A percentile compares a stretch with the other conserved stretches of the same genome.
These are phyloP conservation scores for Haematococcus lacustris DNA, from an alignment of 139 green algal genomes.

Conservation along the genomic window DNA sequence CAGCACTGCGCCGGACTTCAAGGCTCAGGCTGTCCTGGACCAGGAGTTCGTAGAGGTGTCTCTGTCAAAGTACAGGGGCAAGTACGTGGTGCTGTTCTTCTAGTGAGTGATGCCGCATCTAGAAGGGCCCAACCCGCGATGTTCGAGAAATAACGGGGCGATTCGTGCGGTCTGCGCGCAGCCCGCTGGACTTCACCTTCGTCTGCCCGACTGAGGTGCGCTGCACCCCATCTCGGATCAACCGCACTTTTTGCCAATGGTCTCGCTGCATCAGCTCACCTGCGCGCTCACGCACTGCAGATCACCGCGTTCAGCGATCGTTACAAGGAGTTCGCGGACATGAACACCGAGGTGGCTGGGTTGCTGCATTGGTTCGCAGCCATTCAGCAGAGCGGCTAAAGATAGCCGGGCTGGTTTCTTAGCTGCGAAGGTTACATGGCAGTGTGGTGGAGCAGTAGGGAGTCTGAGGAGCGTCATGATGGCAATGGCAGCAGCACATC, in stretches of 20 bases:
- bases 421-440: too few species aligned
- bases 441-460: too few species aligned
- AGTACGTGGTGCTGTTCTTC: conserved; percentile 99
- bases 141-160: neutral
- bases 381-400: too few species aligned
- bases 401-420: too few species aligned
- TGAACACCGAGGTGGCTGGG: conserved; percentile 88
- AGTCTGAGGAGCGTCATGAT: too few species aligned
- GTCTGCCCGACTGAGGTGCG: conserved; percentile 17
- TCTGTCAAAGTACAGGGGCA: conserved; percentile 87
- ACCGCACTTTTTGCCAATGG: neutral
- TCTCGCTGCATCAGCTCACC: too few species aligned
- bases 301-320: conserved; percentile 97
- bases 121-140: too few species aligned
- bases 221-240: neutral
- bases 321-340: conserved; percentile 78
- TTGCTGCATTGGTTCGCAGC: too few species aligned
- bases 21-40: conserved; percentile 61
- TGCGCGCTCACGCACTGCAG: too few species aligned
- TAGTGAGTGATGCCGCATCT: conserved; percentile 66
- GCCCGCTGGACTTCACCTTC: conserved; percentile 84
- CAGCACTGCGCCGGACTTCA: conserved; percentile 82
- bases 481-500: too few species aligned
- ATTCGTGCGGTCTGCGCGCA: neutral
- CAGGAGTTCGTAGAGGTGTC: conserved; percentile 88